These are phyloP conservation scores for Claviceps spartinae DNA, from an alignment of 2,329 filamentous ascomycete genomes.

Conservation along the genomic window DNA sequence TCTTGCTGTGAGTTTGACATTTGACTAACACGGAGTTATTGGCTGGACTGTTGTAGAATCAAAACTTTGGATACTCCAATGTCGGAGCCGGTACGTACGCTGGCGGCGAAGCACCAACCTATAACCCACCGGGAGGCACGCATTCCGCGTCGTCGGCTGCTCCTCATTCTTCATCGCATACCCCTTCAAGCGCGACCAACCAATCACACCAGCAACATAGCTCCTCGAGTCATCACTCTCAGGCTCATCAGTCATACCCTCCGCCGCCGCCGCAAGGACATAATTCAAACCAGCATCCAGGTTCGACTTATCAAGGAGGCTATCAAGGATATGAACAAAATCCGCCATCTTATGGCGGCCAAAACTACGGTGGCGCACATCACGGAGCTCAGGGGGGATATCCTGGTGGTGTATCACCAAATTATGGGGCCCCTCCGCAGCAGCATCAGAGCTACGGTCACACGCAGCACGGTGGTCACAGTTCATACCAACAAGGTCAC, in stretches of 20 bases:
- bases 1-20: neutral
- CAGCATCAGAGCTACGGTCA: constrained; percentile 8
- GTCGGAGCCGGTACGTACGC: constrained; percentile 41
- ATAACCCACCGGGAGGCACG: constrained; percentile 21
- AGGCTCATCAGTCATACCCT: constrained; percentile 11
- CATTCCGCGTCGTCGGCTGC: constrained; percentile 12
- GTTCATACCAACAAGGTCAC: constrained; percentile 16
- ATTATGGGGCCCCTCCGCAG: constrained; percentile 11
- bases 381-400: constrained; percentile 14
- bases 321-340: constrained; percentile 6
- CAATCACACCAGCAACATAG: constrained; percentile 16
- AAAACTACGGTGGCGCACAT: constrained; percentile 11
- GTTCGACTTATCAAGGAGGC: constrained; percentile 1
- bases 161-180: constrained; percentile 11
- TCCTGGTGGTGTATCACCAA: constrained; percentile 7
- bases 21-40: constrained; percentile 5
- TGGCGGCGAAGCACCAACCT: constrained; percentile 45
- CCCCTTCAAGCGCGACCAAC: constrained; percentile 13
- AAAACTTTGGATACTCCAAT: constrained; percentile 52
- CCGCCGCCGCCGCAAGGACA: constrained; percentile 9
- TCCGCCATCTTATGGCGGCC: constrained; percentile 11
- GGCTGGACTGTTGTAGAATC: constrained; percentile 21
- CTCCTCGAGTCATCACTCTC: constrained; percentile 10
- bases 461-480: constrained; percentile 6
- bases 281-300: constrained; percentile 10